Conservation (phyloP, 2,329 filamentous ascomycete species). For the Aspergillus alliaceus region DNA sequence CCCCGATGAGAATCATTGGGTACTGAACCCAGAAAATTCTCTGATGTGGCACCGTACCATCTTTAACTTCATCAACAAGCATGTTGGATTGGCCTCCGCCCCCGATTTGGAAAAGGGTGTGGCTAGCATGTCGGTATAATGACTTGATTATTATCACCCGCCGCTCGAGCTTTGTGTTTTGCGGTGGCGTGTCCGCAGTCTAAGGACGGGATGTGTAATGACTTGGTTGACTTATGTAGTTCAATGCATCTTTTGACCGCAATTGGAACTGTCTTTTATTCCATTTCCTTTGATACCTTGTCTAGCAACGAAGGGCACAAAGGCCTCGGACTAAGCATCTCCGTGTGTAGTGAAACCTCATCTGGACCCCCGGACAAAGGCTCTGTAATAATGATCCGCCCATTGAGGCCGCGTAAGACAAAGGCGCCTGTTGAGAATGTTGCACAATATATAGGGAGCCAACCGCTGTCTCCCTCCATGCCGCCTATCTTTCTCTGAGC, state of each 20-base stretch:
- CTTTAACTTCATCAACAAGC: constrained; percentile 69
- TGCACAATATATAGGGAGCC: not conserved
- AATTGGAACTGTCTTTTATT: not conserved
- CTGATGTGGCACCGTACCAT: constrained; percentile 88
- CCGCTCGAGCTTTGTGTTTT: not conserved
- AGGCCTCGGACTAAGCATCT: not conserved
- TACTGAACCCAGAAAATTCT: constrained; percentile 87
- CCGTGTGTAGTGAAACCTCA: not conserved
- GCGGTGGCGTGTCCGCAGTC: not conserved
- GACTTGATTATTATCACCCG: not conserved
- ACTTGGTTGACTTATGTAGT: not conserved
- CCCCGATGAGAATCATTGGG: constrained; percentile 79
- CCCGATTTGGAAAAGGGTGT: constrained; percentile 15
- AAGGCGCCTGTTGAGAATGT: not conserved
- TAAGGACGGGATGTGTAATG: not conserved
- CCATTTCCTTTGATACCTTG: not conserved
- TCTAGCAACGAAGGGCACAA: not conserved
- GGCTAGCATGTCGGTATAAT: constrained; percentile 19
- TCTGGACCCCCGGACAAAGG: not conserved
- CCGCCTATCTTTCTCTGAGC: too few relatives aligned
- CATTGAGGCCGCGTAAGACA: not conserved
- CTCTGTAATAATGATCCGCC: not conserved
- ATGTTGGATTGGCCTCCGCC: constrained; percentile 50
- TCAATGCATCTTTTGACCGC: not conserved
- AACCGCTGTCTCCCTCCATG: not conserved